Percentiles rank a stretch among this genome's conserved stretches.
phyloP scores from a whole-genome alignment of 768 basidiomycete genomes.

The Phlebiopsis flavidoalba region DNA sequence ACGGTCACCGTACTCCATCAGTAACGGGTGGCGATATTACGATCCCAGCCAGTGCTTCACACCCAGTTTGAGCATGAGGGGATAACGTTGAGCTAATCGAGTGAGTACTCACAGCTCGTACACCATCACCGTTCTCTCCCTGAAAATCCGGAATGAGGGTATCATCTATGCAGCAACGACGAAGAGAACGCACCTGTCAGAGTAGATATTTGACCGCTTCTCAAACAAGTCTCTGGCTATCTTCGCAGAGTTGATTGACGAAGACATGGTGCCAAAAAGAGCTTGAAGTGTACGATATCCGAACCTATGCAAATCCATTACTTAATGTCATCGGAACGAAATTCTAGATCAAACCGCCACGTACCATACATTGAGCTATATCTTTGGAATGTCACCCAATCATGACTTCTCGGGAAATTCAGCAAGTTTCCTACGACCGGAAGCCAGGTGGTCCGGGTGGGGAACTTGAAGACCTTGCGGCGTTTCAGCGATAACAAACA shows the following conservation, averaged over 20 bases:
- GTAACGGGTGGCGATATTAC: conserved; percentile 31
- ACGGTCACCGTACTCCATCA: conserved; percentile 34
- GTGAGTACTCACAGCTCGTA: neutral
- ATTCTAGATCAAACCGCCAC: neutral
- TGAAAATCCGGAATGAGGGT: neutral
- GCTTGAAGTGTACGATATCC: conserved; percentile 19
- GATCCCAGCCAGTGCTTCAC: conserved; percentile 33
- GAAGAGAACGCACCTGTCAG: conserved; percentile 10
- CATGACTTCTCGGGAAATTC: neutral
- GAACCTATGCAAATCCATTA: neutral
- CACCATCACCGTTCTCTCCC: neutral
- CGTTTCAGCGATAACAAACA: neutral
- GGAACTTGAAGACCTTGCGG: neutral
- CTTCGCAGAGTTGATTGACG: conserved; percentile 22
- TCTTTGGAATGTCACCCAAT: neutral
- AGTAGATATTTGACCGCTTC: conserved; percentile 24
- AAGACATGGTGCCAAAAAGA: conserved; percentile 24
- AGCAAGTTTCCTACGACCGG: neutral
- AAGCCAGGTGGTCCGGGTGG: neutral
- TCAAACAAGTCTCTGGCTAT: conserved; percentile 24
- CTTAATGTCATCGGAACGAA: too few species aligned
- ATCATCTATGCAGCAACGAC: too few species aligned
- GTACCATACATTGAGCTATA: conserved; percentile 11
- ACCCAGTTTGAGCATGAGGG: neutral
- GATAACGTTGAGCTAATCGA: neutral